phyloP scores from a whole-genome alignment of 352 stramenopile species.

The Pythium biforme region DNA sequence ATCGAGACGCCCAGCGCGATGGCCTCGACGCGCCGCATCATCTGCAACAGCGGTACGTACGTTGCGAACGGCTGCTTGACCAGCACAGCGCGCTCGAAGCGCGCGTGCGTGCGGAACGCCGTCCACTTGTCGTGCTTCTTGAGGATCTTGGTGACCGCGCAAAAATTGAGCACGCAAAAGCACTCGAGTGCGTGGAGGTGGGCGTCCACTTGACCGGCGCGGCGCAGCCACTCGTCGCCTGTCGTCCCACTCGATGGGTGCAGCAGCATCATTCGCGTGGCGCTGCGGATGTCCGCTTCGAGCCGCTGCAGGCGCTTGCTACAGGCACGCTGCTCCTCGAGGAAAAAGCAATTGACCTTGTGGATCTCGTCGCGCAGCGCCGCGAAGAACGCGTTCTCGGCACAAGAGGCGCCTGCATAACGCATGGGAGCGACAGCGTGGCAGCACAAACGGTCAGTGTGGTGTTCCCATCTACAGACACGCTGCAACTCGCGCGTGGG shows the following conservation, averaged over 20 bases:
- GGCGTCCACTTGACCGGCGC: neutral
- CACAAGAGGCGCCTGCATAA: neutral
- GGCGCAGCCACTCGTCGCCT: slow-evolving; percentile 3
- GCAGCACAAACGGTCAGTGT: neutral
- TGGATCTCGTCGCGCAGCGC: slow-evolving; percentile 15
- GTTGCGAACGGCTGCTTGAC: slow-evolving; percentile 18
- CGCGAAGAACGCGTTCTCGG: slow-evolving; percentile 12
- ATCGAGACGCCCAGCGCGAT: slow-evolving; percentile 7
- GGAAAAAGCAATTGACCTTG: slow-evolving; percentile 18
- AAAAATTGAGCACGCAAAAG: slow-evolving; percentile 21
- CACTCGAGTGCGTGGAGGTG: slow-evolving; percentile 12
- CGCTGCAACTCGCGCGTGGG: too few relatives aligned
- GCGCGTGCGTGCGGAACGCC: slow-evolving; percentile 6
- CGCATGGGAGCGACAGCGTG: neutral
- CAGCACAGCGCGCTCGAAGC: slow-evolving; percentile 18
- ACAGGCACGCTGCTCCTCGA: slow-evolving; percentile 1
- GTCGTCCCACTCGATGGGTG: too few relatives aligned
- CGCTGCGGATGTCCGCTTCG: neutral
- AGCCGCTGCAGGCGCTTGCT: neutral
- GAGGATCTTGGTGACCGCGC: slow-evolving; percentile 17
- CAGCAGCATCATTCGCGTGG: neutral
- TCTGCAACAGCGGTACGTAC: slow-evolving; percentile 16
- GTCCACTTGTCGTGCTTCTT: slow-evolving; percentile 25
- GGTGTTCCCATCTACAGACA: neutral
- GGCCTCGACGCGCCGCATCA: slow-evolving; percentile 14